Conservation (phyloP, 2,329 filamentous ascomycete species). For the Neofusicoccum ribis region DNA sequence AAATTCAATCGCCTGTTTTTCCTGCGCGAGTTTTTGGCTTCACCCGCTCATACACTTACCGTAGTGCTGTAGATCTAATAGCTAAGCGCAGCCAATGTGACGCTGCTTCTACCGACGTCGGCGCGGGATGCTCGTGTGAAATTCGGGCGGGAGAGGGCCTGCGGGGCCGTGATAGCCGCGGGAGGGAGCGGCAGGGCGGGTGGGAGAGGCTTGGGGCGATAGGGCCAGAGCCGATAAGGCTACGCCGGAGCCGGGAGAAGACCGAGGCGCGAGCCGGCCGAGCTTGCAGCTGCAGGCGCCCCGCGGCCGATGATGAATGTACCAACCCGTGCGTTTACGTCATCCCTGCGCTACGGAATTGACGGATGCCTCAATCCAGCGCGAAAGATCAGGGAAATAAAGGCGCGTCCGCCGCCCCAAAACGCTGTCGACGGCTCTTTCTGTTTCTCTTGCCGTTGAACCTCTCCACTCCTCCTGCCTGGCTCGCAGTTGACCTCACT, state of each 20-base stretch:
- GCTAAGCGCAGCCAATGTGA: not conserved
- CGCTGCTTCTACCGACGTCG: not conserved
- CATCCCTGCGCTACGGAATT: not conserved
- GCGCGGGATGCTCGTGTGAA: no score
- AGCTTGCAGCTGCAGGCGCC: not conserved
- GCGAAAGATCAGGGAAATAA: not conserved
- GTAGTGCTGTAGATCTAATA: constrained; percentile 4
- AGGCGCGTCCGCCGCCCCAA: not conserved
- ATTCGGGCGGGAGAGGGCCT: no score
- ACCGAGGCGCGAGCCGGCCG: constrained; percentile 10
- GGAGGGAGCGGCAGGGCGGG: no score
- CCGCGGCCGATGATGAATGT: not conserved
- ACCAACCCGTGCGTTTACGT: not conserved
- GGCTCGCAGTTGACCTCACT: not conserved
- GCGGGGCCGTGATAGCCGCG: constrained; percentile 4
- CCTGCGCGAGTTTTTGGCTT: not conserved
- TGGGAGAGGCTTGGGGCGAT: not conserved
- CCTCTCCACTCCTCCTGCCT: not conserved
- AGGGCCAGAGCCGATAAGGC: not conserved
- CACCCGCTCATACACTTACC: no score
- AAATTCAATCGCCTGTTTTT: not conserved
- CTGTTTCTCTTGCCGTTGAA: not conserved
- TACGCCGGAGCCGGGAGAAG: constrained; percentile 1
- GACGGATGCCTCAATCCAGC: not conserved
- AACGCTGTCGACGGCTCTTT: not conserved